Evolutionary conservation across 306 rosid genomes (phyloP), one percentile per base, ranked within the genome.

Genomic region (Inga leiocalycina): DNA sequence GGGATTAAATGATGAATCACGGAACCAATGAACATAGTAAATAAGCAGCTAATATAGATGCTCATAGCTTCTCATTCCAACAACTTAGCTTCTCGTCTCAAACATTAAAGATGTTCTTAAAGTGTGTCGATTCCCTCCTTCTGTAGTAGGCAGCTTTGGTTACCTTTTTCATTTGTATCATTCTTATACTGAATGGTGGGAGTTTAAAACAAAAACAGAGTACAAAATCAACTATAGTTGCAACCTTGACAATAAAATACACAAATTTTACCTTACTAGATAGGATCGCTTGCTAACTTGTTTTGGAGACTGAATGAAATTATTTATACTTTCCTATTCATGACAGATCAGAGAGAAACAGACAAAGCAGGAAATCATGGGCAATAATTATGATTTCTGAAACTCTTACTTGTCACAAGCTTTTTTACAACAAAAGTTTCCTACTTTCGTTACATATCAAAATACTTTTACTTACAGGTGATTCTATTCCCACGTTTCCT

Each of bases 381-480:
- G 35, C 52, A 71, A 43, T 43, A 71, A 24, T 24, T 71, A 44
- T 45, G 11, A 44, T 71, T 37, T 22, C 8, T 44, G 0, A 71
- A 71, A 8, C 9, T 68, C 70, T 67, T 54, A 41, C 76, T 10
- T 68, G 44, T 3, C 34, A n/a, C 10, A 10, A 54, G 39, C 12
- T 65, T 52, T 43, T 57, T 77, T 24, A 70, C 76, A 72, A 75
- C 11, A 54, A 20, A 51, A 85, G 48, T 37, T 61, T 37, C 65
- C 44, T 54, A 16, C 61, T 54, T 54, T 19, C 24, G 10, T n/a
- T 17, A 5, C 7, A 4, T 62, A 44, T 69, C 30, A 48, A 49
- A 2, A 10, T 77, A 48, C 20, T n/a, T 79, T 3, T 76, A 46
- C 15, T 68, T 79, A 82, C 78, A 82, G 62, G 57, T 6, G 9